These are phyloP conservation scores for Rhinocladiella similis DNA, from an alignment of 2,329 filamentous ascomycete genomes.

Conservation along the genomic window DNA sequence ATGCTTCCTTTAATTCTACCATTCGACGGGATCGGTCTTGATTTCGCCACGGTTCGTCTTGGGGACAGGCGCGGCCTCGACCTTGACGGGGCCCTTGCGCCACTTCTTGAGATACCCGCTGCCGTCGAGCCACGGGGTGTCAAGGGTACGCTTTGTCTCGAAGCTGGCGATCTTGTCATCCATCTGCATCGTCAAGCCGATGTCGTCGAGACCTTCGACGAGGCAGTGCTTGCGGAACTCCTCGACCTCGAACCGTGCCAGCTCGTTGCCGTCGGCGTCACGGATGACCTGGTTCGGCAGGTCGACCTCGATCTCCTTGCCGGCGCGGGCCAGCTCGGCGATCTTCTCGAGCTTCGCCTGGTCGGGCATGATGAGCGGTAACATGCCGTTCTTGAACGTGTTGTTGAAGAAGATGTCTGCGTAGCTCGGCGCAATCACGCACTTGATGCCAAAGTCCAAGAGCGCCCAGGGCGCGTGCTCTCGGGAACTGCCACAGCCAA, in stretches of 20 bases:
- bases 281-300: conserved; percentile 82
- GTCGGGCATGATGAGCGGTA: conserved; percentile 76
- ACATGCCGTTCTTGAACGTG: conserved; percentile 99
- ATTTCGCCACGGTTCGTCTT: conserved; percentile 86
- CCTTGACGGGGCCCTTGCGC: conserved; percentile 59
- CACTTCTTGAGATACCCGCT: conserved; percentile 69
- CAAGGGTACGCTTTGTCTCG: conserved; percentile 71
- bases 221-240: conserved; percentile 93
- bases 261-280: conserved; percentile 68
- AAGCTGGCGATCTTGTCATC: conserved; percentile 85
- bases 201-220: conserved; percentile 91
- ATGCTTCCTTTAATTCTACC: conserved; percentile 54
- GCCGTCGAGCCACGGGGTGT: conserved; percentile 91
- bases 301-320: conserved; percentile 84
- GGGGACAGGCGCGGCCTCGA: conserved; percentile 70
- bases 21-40: conserved; percentile 83
- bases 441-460: conserved; percentile 93
- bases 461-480: conserved; percentile 98
- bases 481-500: conserved; percentile 88
- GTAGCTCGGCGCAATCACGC: conserved; percentile 83
- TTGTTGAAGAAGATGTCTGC: conserved; percentile 99
- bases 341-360: conserved; percentile 64
- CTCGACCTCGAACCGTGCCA: conserved; percentile 83
- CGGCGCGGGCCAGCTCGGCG: conserved; percentile 73
- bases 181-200: conserved; percentile 89